Evolutionary conservation across 2,329 filamentous ascomycete genomes (phyloP), one percentile per base, ranked within the genome.

Genomic region (Tolypocladium ophioglossoides): DNA sequence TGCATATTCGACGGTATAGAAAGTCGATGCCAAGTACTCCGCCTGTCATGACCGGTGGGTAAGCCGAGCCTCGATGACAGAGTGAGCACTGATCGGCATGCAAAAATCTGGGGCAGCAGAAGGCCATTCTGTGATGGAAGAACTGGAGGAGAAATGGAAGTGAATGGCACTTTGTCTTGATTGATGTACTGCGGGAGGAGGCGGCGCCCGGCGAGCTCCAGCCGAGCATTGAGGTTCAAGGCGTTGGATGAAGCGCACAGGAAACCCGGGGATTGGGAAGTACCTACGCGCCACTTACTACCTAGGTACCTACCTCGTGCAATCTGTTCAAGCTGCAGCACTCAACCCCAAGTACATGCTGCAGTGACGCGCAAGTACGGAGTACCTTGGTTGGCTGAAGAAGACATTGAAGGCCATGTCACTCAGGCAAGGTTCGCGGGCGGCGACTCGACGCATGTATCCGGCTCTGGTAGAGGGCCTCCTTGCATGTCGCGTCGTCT

Each of bases 1-100:
- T 86, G 84, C 64, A 75, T 88, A 57, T 87, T 85, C 61, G 84
- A 87, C 72, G 85, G 84, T 24, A 83, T 87, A 58, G 73, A 72
- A 56, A 84, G 82, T 68, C 78, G 80, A 58, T 81, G 78, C 61
- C 79, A 83, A 65, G 75, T 83, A 52, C 68, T 84, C 61, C 75
- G 76, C 56, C 67, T 84, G 59, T 83, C 55, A 53, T 53, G 34
- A 34, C 16, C 8, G 35, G 18, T 32, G 14, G 44, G 32, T 20
- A 14, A 10, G 22, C 12, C 44, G 41, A 32, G 27, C 44, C 12
- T 9, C 16, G 7, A 20, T 32, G 44, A 47, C 24, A 8, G 5
- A 20, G 16, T 11, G 16, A 9, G 12, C 14, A 24, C 3, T 32
- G 24, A 32, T 18, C 18, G 12, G 6, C 44, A 32, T 2, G 18